A percentile compares a stretch with the other conserved stretches of the same genome.
Evolutionary conservation across 2,329 filamentous ascomycete genomes (phyloP).

Genomic region (Immersiporthe knoxdaviesiana): DNA sequence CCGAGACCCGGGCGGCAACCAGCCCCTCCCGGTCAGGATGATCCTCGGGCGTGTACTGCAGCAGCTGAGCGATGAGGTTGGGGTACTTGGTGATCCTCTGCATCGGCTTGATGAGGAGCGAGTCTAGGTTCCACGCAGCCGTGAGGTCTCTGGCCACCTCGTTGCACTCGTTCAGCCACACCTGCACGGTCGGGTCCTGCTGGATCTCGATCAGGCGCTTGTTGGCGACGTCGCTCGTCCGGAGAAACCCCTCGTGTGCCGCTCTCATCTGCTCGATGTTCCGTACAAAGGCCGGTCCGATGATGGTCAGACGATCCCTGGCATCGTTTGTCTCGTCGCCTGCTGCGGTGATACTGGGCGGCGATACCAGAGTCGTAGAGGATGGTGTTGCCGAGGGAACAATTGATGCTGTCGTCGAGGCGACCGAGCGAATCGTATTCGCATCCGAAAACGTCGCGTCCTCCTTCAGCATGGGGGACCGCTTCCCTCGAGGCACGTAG

Average conservation of each 20-base stretch:
- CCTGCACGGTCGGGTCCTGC: constrained; percentile 65
- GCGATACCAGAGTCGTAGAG: constrained; percentile 27
- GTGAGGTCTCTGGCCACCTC: constrained; percentile 91
- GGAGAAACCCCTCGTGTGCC: constrained; percentile 64
- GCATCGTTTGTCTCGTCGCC: constrained; percentile 53
- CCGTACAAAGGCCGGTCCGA: constrained; percentile 58
- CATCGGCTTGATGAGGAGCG: constrained; percentile 94
- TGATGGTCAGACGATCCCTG: constrained; percentile 55
- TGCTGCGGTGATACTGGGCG: constrained; percentile 34
- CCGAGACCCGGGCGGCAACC: constrained; percentile 50
- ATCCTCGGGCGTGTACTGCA: constrained; percentile 76
- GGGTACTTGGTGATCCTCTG: constrained; percentile 95
- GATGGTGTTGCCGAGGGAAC: constrained; percentile 28
- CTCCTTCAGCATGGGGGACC: constrained; percentile 44
- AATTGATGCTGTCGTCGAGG: constrained; percentile 41
- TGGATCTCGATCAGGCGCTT: constrained; percentile 66
- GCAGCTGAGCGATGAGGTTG: constrained; percentile 77
- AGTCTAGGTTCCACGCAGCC: constrained; percentile 91
- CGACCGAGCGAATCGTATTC: constrained; percentile 40
- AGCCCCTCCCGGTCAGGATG: constrained; percentile 81
- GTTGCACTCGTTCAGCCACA: constrained; percentile 94
- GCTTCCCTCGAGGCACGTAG: constrained; percentile 66
- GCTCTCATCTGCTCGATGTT: constrained; percentile 65
- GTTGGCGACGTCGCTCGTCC: constrained; percentile 65
- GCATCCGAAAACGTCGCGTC: constrained; percentile 38